These are phyloP conservation scores for Camelina sativa DNA, from an alignment of 345 rosid species.

Conservation along the genomic window DNA sequence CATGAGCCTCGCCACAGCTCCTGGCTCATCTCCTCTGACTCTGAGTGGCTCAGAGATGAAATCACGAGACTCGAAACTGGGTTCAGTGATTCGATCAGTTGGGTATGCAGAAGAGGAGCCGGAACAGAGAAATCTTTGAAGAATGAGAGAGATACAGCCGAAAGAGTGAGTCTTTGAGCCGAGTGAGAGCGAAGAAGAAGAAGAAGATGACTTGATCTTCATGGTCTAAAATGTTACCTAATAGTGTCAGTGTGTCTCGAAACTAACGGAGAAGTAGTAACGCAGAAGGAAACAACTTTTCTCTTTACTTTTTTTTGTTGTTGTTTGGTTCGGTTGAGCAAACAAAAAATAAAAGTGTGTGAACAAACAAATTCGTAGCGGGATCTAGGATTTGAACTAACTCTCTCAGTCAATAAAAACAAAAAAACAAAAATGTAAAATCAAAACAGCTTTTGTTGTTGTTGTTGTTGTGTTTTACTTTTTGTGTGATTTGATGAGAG, in stretches of 20 bases:
- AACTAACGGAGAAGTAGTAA: slow-evolving; percentile 42
- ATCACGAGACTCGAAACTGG: slow-evolving; percentile 31
- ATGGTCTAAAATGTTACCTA: slow-evolving; percentile 31
- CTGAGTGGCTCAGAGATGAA: not conserved
- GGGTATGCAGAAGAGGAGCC: slow-evolving; percentile 62
- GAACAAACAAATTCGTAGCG: slow-evolving; percentile 32
- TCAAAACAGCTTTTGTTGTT: not conserved
- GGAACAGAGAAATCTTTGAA: slow-evolving; percentile 65
- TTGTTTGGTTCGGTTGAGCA: slow-evolving; percentile 13
- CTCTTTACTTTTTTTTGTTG: not conserved
- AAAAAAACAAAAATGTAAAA: not conserved
- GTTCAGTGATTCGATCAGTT: slow-evolving; percentile 52
- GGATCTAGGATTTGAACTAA: slow-evolving; percentile 69
- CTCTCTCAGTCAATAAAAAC: not conserved
- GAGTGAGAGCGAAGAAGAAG: slow-evolving; percentile 47
- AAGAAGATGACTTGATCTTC: slow-evolving; percentile 51
- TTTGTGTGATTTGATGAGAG: slow-evolving; percentile 8
- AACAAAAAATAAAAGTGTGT: slow-evolving; percentile 12
- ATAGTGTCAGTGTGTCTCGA: slow-evolving; percentile 31
- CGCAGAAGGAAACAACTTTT: slow-evolving; percentile 31
- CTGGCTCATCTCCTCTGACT: slow-evolving; percentile 46
- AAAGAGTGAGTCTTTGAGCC: slow-evolving; percentile 46
- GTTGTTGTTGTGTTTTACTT: not conserved
- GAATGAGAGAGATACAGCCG: slow-evolving; percentile 55
- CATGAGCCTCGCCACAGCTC: slow-evolving; percentile 83